Evolutionary conservation across 305 asterid genomes (phyloP), one percentile per base, ranked within the genome.

Genomic region (Solanum hybrid): DNA sequence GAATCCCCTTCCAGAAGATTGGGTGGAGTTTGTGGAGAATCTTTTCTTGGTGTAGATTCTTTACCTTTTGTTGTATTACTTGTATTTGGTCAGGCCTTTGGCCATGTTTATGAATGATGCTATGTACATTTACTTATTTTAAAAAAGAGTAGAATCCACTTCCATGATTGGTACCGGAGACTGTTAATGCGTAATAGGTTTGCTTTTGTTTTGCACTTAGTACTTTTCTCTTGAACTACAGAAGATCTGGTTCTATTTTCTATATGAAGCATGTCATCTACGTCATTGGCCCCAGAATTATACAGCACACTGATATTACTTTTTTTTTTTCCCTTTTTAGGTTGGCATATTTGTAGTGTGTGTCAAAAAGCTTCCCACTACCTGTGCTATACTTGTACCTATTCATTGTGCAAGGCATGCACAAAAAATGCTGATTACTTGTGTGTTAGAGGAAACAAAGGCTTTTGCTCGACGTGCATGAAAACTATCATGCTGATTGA

Each of bases 331-430:
- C 33, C 76, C 77, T 89, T 93, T 94, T 90, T 98, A 97, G 99
- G 99, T 90, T 97, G 99, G 99, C 99, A 97, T 94, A 97, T 97
- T 90, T 97, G 99, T 91, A 97, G 97, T 90, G 96, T 92, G 89
- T 97, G 99, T 89, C 93, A 91, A 90, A 97, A 94, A 94, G 78
- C 95, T 80, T 92, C 99, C 67, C 95, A 95, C 88, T 95, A 94
- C 88, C 92, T 92, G 95, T 97, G 99, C 96, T 97, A 96, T 93
- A 97, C 98, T 33, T 97, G 99, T 90, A 94, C 99, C 8, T 97
- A 95, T 92, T 96, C 99, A 31, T 91, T 97, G 94, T 97, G 99
- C 96, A 97, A 96, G 94, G 93, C 95, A 57, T 97, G 99, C 90
- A 93, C 93, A 12, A 96, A 91, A 90, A 92, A 91, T 90, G 93